phyloP scores from a whole-genome alignment of 2,329 filamentous ascomycete species.

The Microsporum audouinii region DNA sequence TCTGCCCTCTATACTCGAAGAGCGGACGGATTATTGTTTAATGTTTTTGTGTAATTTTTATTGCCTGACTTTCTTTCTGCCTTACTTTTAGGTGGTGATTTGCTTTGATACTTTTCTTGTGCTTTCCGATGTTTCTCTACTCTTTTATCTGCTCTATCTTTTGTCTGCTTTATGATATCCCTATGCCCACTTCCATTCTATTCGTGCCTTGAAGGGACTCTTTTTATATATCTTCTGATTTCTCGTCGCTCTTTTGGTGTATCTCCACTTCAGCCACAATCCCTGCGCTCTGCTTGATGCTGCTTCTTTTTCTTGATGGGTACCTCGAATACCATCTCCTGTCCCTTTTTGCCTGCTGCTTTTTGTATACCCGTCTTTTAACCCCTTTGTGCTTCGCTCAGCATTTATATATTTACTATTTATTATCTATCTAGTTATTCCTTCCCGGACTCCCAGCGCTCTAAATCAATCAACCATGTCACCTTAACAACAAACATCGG shows the following conservation, averaged over 20 bases:
- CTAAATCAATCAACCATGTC: not conserved
- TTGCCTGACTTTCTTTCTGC: not conserved
- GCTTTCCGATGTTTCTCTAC: not conserved
- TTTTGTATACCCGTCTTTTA: not conserved
- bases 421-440: not conserved
- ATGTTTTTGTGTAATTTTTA: constrained; percentile 4
- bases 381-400: not conserved
- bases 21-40: not conserved
- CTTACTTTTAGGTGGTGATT: not conserved
- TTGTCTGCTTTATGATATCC: not conserved
- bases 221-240: not conserved
- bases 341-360: not conserved
- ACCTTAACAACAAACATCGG: not conserved
- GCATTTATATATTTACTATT: not conserved
- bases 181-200: not conserved
- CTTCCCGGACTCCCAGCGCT: not conserved
- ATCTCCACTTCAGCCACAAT: not conserved
- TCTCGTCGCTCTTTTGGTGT: not conserved
- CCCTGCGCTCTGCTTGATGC: not conserved
- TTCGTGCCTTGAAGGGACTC: not conserved
- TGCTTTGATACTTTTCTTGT: not conserved
- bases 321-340: not conserved
- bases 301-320: not conserved
- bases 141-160: not conserved
- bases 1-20: not conserved